These are phyloP conservation scores for Teratosphaeria gauchensis DNA, from an alignment of 2,329 filamentous ascomycete genomes.

Conservation along the genomic window DNA sequence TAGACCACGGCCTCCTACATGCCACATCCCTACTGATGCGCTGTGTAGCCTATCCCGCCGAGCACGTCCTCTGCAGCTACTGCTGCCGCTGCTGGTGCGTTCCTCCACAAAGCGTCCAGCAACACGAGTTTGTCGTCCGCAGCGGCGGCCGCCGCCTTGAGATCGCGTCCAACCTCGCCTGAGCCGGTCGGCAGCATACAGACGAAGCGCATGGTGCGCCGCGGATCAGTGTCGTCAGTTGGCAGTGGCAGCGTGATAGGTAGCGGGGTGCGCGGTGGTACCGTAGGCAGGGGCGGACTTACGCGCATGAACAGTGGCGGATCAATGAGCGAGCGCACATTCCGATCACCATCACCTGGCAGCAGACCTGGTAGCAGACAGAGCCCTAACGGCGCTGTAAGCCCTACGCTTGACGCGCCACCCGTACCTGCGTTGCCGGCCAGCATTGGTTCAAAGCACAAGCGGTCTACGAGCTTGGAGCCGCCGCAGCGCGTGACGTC, in stretches of 20 bases:
- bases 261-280: constrained; percentile 15
- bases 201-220: constrained; percentile 73
- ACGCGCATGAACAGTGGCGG: constrained; percentile 59
- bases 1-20: background rate
- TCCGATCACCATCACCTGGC: constrained; percentile 63
- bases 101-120: constrained; percentile 57
- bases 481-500: constrained; percentile 39
- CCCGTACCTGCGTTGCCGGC: constrained; percentile 63
- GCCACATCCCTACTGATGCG: background rate
- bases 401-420: constrained; percentile 39
- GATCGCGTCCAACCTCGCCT: constrained; percentile 66
- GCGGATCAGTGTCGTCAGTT: constrained; percentile 63
- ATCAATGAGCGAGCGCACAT: constrained; percentile 84
- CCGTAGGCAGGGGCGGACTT: constrained; percentile 36
- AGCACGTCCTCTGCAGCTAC: constrained; percentile 64
- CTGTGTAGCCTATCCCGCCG: constrained; percentile 41
- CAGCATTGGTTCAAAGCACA: constrained; percentile 18
- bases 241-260: constrained; percentile 36
- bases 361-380: constrained; percentile 21
- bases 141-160: constrained; percentile 76
- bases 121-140: constrained; percentile 67
- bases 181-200: constrained; percentile 73
- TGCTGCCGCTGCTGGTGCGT: constrained; percentile 67
- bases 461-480: constrained; percentile 43
- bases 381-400: constrained; percentile 17